Percentiles rank a stretch among this genome's conserved stretches.
phyloP scores from a whole-genome alignment of 306 rosid species.

The Vigna angularis region DNA sequence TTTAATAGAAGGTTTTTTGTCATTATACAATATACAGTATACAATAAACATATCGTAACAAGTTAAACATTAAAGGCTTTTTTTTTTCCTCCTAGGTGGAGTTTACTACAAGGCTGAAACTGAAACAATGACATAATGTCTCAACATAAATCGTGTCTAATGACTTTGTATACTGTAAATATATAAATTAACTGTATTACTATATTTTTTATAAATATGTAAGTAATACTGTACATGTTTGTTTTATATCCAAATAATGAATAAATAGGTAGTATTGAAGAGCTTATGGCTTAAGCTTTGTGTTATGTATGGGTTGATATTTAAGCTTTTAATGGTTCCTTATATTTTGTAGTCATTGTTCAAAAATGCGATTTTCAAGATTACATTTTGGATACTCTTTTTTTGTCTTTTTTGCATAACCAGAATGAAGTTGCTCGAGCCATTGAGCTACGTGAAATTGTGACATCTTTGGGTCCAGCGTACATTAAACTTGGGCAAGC shows the following conservation, averaged over 20 bases:
- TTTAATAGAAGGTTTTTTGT: neutral
- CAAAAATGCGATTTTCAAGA: conserved; percentile 20
- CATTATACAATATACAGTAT: neutral
- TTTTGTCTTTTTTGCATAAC: conserved; percentile 42
- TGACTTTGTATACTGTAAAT: neutral
- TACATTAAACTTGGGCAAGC: conserved; percentile 99
- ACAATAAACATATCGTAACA: neutral
- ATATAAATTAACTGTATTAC: neutral
- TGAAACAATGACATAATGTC: neutral
- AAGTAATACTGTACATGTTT: neutral
- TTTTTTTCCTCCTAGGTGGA: neutral
- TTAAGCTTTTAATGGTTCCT: conserved; percentile 15
- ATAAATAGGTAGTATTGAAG: conserved; percentile 6
- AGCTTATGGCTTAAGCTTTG: conserved; percentile 27
- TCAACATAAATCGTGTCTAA: neutral
- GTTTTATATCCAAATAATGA: neutral
- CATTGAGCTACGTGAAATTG: conserved; percentile 92
- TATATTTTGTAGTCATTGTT: conserved; percentile 37
- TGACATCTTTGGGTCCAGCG: conserved; percentile 99
- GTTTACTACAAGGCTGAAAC: neutral
- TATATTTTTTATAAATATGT: conserved; percentile 3
- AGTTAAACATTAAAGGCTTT: neutral
- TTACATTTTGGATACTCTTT: conserved; percentile 33
- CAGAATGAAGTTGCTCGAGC: conserved; percentile 99
- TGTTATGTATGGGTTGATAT: conserved; percentile 10